Conservation (phyloP, 352 stramenopile genomes). For the Pythium sp. region DNA sequence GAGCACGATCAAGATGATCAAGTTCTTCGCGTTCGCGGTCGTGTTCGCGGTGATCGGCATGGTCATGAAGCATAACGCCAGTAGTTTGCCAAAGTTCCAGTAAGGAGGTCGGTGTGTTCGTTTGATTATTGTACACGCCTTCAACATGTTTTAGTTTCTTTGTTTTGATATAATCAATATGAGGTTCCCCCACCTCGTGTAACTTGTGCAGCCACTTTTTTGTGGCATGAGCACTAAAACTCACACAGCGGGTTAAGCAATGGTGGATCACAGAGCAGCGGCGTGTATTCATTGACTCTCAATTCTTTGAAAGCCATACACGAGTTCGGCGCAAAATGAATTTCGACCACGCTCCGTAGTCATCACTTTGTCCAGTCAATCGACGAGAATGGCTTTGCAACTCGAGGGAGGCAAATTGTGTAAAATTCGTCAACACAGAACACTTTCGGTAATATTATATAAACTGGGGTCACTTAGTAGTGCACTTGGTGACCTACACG, state of each 20-base stretch:
- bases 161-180: neutral
- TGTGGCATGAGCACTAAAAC: no score
- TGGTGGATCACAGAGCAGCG: neutral
- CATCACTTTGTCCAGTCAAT: neutral
- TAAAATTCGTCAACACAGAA: neutral
- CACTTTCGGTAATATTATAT: neutral
- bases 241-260: neutral
- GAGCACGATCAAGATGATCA: conserved; percentile 27
- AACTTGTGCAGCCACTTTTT: no score
- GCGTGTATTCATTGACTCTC: neutral
- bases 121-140: neutral
- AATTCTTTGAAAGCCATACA: neutral
- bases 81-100: conserved; percentile 2
- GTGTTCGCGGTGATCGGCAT: conserved; percentile 24
- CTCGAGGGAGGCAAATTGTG: neutral
- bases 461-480: neutral
- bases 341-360: neutral
- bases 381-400: neutral
- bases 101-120: neutral
- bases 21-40: conserved; percentile 30
- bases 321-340: neutral
- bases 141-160: neutral
- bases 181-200: neutral
- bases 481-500: conserved; percentile 19
- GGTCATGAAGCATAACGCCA: conserved; percentile 18